These are phyloP conservation scores for Alnus glutinosa DNA, from an alignment of 306 rosid species.

Conservation along the genomic window DNA sequence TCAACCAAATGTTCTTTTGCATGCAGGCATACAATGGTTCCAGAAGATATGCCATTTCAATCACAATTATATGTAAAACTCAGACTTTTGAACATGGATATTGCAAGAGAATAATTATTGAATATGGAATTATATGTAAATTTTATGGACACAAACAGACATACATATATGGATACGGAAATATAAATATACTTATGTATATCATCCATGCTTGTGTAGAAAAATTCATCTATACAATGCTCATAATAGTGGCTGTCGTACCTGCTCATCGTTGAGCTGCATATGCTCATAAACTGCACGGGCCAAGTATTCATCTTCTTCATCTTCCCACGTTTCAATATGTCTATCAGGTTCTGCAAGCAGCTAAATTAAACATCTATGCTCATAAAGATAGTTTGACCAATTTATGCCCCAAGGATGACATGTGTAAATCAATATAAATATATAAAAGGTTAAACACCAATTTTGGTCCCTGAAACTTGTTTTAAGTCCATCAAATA, in stretches of 20 bases:
- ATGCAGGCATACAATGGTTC: too few species aligned
- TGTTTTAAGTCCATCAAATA: background rate
- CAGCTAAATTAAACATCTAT: constrained; percentile 31
- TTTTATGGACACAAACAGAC: background rate
- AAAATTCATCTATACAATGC: background rate
- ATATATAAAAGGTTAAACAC: background rate
- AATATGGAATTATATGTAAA: background rate
- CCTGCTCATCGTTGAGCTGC: constrained; percentile 70
- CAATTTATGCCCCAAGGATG: constrained; percentile 1
- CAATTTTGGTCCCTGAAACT: background rate
- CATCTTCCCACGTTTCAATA: constrained; percentile 70
- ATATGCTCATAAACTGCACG: constrained; percentile 70
- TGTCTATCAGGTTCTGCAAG: constrained; percentile 43
- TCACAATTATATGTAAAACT: background rate
- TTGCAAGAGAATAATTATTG: background rate
- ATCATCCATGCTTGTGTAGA: background rate
- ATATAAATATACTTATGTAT: background rate
- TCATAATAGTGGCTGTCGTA: constrained; percentile 22
- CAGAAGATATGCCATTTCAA: background rate
- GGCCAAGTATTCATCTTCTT: constrained; percentile 78
- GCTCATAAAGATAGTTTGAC: constrained; percentile 19
- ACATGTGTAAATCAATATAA: background rate
- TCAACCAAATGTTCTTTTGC: too few species aligned
- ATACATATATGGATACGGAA: background rate
- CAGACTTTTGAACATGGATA: background rate